Base-by-base conservation (phyloP, 768 basidiomycete species). In the Lactarius vividus region DNA sequence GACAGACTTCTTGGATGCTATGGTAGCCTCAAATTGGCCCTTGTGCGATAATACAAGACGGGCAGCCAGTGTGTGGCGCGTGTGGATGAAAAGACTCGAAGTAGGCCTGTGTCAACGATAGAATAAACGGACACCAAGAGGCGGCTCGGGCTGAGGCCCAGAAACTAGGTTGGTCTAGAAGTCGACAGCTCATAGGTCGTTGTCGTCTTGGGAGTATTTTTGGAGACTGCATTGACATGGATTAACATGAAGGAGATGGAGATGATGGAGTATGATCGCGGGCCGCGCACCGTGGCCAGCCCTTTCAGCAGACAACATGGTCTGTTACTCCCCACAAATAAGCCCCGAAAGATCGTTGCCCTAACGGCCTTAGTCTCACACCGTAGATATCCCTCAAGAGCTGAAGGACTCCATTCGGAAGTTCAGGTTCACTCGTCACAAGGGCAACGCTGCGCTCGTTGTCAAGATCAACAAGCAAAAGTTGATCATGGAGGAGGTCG, bases 391-490 rank as follows among this genome's bases (percentile, higher is more conserved):
- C 72, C 91, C 92, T 0, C 82, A 87, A 70, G 80, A 82, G 55
- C 83, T 96, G 75, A 91, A 90, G 75, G 85, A 89, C 68, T 79
- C 85, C 29, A 85, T 96, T 49, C 86, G 89, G 76, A 94, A 94
- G 73, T 96, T 96, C 79, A 79, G 91, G 16, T 90, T 92, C 63
- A 79, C 79, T 4, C 84, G 89, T 28, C 85, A 82, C 72, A 83
- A 82, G 53, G 76, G 87, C 44, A 88, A 82, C 71, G 88, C 92
- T 29, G 94, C 92, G 18, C 80, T 96, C 61, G 79, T 94, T 71
- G 87, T 96, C 77, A 96, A 95, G 85, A 92, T 96, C 78, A 89
- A 95, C 82, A 95, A 92, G 80, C 76, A 81, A 46, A 81, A 87
- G 71, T 83, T 96, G 64, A 73, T 86, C 69, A 89, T 97, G 88